Evolutionary conservation across 306 rosid genomes (phyloP), one percentile per base, ranked within the genome.

Genomic region (Lathyrus tuberosus): DNA sequence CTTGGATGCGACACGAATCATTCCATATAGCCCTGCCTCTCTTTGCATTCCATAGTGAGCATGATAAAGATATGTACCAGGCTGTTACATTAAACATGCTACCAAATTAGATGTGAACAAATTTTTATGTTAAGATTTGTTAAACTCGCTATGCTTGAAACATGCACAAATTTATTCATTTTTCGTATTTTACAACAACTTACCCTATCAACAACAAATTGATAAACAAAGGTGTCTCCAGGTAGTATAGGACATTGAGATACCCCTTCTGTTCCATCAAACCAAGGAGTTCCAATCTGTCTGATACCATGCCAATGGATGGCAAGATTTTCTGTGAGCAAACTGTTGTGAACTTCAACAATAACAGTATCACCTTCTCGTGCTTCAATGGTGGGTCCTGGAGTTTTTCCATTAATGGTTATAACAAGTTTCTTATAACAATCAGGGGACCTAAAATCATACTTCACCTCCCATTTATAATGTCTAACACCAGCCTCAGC

Each of bases 21-120:
- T 47, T 60, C 98, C 97, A 56, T 82, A 84, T 20, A 93, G 24
- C 2, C 98, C 98, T 7, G 91, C 86, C 74, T 82, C 97, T 73
- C 97, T 88, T 81, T 90, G 96, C 98, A 93, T 90, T 42, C 97
- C 98, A 74, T 90, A 93, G 78, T 93, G 97, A 3, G 97, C 87
- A 33, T 93, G 98, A 77, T 93, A 88, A 10, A 93, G 75, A 42
- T 85, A 93, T 33, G 93, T 93, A 13, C 98, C 98, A 49, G 96
- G 79, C 98, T 90, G 71, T 67, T 62, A 5, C 70, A 49, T 22
- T 37, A 35, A 12, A 78, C 0, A 61, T 61, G 52, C 10, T 63
- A 69, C 1, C 43, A 67, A 60, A 40, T 67, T 51, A 79, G 64
- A 46, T 5, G 28, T 0, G 47, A 3, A 44, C 2, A 5, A 61